These are phyloP conservation scores for Penicillium fuscoglaucum DNA, from an alignment of 2,329 filamentous ascomycete genomes.

Conservation along the genomic window DNA sequence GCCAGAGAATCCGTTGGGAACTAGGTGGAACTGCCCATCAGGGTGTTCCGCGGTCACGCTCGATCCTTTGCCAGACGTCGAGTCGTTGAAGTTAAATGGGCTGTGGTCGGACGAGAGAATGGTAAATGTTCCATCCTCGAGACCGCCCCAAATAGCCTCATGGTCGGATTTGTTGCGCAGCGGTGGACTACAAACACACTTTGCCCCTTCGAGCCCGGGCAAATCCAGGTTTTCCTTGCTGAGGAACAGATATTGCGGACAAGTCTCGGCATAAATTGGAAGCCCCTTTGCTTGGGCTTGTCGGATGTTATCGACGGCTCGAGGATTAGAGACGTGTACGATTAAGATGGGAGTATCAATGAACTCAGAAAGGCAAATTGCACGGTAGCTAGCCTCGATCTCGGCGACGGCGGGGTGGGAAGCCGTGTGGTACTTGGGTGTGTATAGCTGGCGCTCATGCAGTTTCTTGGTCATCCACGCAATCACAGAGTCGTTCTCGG, in stretches of 20 bases:
- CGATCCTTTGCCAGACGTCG: neutral
- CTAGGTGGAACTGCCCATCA: conserved; percentile 42
- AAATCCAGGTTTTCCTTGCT: neutral
- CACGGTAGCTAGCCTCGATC: neutral
- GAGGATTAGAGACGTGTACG: conserved; percentile 16
- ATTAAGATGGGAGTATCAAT: neutral
- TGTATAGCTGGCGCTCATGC: neutral
- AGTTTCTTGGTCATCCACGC: neutral
- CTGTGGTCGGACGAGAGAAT: conserved; percentile 54
- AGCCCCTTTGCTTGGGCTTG: conserved; percentile 53
- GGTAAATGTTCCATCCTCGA: conserved; percentile 57
- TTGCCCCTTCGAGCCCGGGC: neutral
- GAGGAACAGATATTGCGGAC: conserved; percentile 54
- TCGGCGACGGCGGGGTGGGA: neutral
- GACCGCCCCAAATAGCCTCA: conserved; percentile 28
- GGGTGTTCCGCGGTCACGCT: conserved; percentile 4
- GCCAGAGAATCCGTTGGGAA: conserved; percentile 48
- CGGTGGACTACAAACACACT: neutral
- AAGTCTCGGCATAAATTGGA: conserved; percentile 59
- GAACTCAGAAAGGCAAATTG: neutral
- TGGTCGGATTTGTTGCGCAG: conserved; percentile 1
- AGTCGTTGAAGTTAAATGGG: conserved; percentile 32
- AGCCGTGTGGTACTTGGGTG: neutral
- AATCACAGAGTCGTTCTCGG: neutral
- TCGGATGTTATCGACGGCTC: conserved; percentile 51